These are phyloP conservation scores for Lathyrus sativus DNA, from an alignment of 306 rosid species.

Conservation along the genomic window DNA sequence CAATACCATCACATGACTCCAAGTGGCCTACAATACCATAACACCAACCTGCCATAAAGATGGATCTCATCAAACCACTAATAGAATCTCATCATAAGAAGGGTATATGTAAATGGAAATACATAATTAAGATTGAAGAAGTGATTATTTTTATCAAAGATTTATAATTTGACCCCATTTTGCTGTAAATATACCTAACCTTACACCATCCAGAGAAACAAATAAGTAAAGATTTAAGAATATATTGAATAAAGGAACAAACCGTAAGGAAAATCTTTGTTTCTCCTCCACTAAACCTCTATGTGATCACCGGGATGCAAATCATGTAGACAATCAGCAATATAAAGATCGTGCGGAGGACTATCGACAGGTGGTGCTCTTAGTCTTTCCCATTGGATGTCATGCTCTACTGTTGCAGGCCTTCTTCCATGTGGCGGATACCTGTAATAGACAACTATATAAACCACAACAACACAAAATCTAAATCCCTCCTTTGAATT, in stretches of 20 bases:
- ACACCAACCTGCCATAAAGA: constrained; percentile 91
- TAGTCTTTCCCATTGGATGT: constrained; percentile 82
- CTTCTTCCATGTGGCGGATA: constrained; percentile 95
- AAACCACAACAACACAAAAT: constrained; percentile 39
- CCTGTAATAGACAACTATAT: constrained; percentile 47
- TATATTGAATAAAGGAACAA: constrained; percentile 43
- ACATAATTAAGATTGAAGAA: constrained; percentile 36
- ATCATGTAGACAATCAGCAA: constrained; percentile 71
- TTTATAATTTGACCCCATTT: constrained; percentile 18
- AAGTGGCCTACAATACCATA: constrained; percentile 95
- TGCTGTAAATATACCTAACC: constrained; percentile 1
- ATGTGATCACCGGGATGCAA: constrained; percentile 79
- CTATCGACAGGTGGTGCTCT: constrained; percentile 78
- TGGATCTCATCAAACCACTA: constrained; percentile 33
- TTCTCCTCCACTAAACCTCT: constrained; percentile 96
- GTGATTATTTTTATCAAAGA: constrained; percentile 1
- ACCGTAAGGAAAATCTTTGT: constrained; percentile 97
- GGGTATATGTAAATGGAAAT: constrained; percentile 33
- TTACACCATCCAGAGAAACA: constrained; percentile 7
- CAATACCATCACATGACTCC: constrained; percentile 80
- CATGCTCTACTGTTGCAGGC: constrained; percentile 63
- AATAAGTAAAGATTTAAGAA: constrained; percentile 22
- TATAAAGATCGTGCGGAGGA: constrained; percentile 76
- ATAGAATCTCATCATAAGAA: constrained; percentile 24
- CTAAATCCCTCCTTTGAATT: neutral